Conservation (phyloP, 441 rosid species). For the Brassica balearica region DNA sequence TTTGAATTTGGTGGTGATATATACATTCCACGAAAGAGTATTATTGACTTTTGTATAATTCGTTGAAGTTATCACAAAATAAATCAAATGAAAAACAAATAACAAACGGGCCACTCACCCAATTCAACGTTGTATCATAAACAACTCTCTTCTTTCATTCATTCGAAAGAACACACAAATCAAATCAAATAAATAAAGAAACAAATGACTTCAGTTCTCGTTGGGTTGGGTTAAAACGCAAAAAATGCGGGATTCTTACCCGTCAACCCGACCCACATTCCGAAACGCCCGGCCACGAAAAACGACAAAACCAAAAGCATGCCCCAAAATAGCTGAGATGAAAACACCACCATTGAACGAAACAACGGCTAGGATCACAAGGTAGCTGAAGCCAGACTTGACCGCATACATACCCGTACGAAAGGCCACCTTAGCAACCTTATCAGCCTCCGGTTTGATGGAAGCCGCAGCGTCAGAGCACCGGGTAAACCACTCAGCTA, state of each 20-base stretch:
- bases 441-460: constrained; percentile 37
- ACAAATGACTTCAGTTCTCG: background rate
- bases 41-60: constrained; percentile 8
- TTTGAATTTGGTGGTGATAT: no score
- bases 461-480: constrained; percentile 36
- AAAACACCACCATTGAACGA: constrained; percentile 47
- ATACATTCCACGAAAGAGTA: no score
- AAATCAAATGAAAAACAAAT: constrained; percentile 23
- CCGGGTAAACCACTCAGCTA: constrained; percentile 61
- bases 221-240: background rate
- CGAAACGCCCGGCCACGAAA: constrained; percentile 45
- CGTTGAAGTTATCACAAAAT: background rate
- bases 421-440: constrained; percentile 35
- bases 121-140: background rate
- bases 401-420: constrained; percentile 41
- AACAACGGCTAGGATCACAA: constrained; percentile 43
- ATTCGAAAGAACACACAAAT: constrained; percentile 28
- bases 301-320: constrained; percentile 42
- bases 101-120: constrained; percentile 3
- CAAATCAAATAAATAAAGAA: background rate
- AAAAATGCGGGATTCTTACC: constrained; percentile 18
- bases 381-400: constrained; percentile 43
- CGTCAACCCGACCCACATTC: constrained; percentile 36
- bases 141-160: background rate
- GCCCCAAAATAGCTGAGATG: constrained; percentile 39